Conservation (phyloP, 2,329 filamentous ascomycete genomes). For the Dryadomyces quercus-mongolicae region DNA sequence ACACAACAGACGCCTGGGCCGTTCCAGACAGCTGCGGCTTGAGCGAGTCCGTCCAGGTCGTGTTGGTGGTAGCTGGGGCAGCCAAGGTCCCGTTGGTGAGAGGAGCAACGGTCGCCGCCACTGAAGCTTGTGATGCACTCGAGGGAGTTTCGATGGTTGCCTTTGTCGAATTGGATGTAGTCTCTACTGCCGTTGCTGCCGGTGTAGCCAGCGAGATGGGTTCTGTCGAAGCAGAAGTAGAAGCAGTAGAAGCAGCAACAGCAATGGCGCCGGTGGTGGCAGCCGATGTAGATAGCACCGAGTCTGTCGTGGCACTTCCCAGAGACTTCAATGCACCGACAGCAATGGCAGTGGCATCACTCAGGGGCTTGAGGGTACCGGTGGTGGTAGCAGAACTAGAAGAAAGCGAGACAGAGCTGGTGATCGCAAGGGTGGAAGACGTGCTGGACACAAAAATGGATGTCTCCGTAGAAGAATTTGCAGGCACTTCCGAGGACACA, state of each 20-base stretch:
- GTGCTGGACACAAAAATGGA: background rate
- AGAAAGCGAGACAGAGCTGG: no score
- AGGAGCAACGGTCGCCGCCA: background rate
- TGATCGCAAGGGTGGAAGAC: no score
- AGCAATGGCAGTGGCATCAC: no score
- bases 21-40: conserved; percentile 10
- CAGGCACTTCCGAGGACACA: background rate
- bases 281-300: background rate
- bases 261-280: background rate
- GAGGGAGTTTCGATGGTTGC: background rate
- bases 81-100: background rate
- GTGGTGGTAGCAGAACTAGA: no score
- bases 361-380: no score
- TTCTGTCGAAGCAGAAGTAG: no score
- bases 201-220: background rate
- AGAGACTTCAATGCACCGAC: no score
- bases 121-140: background rate
- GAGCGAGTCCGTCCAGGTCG: conserved; percentile 3
- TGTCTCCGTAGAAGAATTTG: background rate
- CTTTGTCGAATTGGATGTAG: background rate
- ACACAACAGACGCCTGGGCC: background rate
- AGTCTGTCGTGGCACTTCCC: background rate
- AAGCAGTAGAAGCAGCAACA: background rate
- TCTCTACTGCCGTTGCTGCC: background rate
- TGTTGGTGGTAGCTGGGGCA: conserved; percentile 27